phyloP scores from a whole-genome alignment of 1,284 basidiomycete genomes.

The Nidula niveotomentosa region DNA sequence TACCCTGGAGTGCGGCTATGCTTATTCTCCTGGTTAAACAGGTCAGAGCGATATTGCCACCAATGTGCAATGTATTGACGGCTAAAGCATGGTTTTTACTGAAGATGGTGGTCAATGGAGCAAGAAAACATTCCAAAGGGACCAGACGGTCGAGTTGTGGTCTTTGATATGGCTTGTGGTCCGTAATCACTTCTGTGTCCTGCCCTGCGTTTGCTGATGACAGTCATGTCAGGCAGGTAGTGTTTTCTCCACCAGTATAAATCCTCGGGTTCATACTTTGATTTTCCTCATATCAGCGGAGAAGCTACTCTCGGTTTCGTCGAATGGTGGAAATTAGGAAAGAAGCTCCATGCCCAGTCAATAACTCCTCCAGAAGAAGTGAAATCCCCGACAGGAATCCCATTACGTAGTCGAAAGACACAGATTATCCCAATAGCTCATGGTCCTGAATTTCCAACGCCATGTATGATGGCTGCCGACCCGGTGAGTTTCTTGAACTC shows the following conservation, averaged over 20 bases:
- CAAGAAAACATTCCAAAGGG: slow-evolving; percentile 8
- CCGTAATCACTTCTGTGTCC: slow-evolving; percentile 7
- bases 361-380: neutral
- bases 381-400: neutral
- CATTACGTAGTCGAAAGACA: slow-evolving; percentile 16
- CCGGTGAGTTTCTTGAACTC: slow-evolving; percentile 17
- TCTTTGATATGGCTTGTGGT: slow-evolving; percentile 41
- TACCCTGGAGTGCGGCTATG: slow-evolving; percentile 66
- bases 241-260: neutral
- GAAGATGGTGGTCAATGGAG: slow-evolving; percentile 34
- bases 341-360: slow-evolving; percentile 11
- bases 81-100: no score
- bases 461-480: slow-evolving; percentile 30
- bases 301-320: slow-evolving; percentile 33
- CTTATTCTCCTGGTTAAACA: slow-evolving; percentile 52
- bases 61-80: no score
- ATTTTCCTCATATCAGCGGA: slow-evolving; percentile 20
- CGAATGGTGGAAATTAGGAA: slow-evolving; percentile 33
- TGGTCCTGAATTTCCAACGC: slow-evolving; percentile 20
- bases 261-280: neutral
- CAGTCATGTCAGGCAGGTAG: neutral
- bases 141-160: slow-evolving; percentile 14
- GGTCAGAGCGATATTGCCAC: slow-evolving; percentile 13
- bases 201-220: neutral
- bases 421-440: slow-evolving; percentile 14